Base-by-base conservation (phyloP, 768 basidiomycete genomes). In the Dacryopinax primogenitus region DNA sequence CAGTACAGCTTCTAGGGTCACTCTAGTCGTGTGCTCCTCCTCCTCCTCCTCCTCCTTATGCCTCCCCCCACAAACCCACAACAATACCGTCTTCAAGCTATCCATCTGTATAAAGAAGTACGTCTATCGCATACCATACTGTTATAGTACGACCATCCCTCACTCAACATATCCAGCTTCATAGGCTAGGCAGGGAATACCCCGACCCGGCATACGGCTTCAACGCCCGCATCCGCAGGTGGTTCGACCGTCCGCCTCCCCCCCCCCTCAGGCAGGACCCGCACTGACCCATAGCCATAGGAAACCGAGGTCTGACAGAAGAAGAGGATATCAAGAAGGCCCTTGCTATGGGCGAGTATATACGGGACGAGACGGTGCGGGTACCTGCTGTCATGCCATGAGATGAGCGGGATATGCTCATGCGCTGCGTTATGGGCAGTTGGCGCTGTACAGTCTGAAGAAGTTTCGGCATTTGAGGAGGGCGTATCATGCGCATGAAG, bases 181-280 rank as follows among this genome's bases (percentile, higher is more conserved):
- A 86, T 68, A 79, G 87, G 65, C 81, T 92, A 0, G 89, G 90
- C 2, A 80, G 86, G 66, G 88, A 92, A 58, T 90, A 91, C 68
- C 87, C 87, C 35, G 90, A 92, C 72, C 84, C 88, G 51, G 81
- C 82, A 51, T 92, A 92, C 70, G 79, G 89, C 76, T 92, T 89
- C 68, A 84, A 88, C 71, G 83, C 81, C 44, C 85, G 84, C 69
- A 78, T 92, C 41, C 79, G 90, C 62, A 77, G 76, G 34, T 74
- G 90, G 66, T 92, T 85, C 66, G 86, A 91, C 75, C 87, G 89
- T 88, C 71, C 67, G 84, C 74, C 23, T 30, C 12, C 26, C 36
- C 30, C 26, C 28, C 16, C 30, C 30, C 37, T 11, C 15, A 4
- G 16, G 36, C 30, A 36, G n/a, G 28, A 58, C 15, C 62, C 15